Conservation (phyloP, 768 basidiomycete genomes). For the Amanita molliuscula region DNA sequence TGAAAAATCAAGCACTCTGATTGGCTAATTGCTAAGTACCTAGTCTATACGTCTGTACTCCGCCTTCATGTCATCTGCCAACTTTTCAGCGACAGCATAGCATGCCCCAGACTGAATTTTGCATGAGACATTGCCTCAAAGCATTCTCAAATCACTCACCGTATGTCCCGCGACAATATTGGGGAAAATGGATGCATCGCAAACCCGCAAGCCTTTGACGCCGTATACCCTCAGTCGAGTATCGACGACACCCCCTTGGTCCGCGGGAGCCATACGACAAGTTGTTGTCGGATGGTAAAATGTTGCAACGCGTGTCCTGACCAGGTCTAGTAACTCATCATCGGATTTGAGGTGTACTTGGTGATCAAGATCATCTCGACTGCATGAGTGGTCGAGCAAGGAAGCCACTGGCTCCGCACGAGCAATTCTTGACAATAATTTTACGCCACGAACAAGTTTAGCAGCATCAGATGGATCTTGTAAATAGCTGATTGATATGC, state of each 20-base stretch:
- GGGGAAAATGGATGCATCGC: constrained; percentile 40
- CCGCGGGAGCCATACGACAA: constrained; percentile 34
- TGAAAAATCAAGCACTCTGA: background rate
- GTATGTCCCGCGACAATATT: constrained; percentile 37
- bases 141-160: constrained; percentile 17
- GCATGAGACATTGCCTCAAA: constrained; percentile 1
- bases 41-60: constrained; percentile 9
- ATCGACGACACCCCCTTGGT: constrained; percentile 30
- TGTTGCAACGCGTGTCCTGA: constrained; percentile 34
- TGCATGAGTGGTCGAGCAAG: constrained; percentile 23
- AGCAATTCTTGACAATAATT: constrained; percentile 26
- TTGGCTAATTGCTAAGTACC: background rate
- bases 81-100: constrained; percentile 23
- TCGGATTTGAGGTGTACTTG: constrained; percentile 25
- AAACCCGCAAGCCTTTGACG: constrained; percentile 31
- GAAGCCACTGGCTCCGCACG: constrained; percentile 28
- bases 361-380: constrained; percentile 29
- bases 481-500: constrained; percentile 23
- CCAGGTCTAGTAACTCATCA: constrained; percentile 28
- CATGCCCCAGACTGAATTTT: constrained; percentile 20
- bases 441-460: constrained; percentile 32
- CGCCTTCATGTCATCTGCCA: constrained; percentile 22
- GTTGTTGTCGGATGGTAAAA: constrained; percentile 37
- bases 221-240: constrained; percentile 28
- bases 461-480: constrained; percentile 28